phyloP scores from a whole-genome alignment of 225 moss, liverwort and hornwort genomes.

The Sphagnum tenellum region DNA sequence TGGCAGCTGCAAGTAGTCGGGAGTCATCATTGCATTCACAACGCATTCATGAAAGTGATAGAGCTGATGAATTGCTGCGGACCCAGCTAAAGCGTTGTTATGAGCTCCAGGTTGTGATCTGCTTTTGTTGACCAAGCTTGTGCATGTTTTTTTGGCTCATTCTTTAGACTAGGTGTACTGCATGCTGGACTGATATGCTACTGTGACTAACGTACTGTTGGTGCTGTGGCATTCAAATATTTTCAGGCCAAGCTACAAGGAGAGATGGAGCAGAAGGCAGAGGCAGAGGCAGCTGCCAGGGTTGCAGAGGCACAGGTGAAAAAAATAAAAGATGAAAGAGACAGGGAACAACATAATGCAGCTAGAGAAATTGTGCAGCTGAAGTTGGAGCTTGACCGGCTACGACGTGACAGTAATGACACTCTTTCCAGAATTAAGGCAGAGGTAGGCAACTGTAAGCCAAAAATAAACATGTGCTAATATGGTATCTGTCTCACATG shows the following conservation, averaged over 20 bases:
- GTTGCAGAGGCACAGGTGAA: constrained; percentile 54
- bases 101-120: constrained; percentile 63
- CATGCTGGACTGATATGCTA: too few relatives aligned
- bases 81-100: constrained; percentile 64
- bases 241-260: constrained; percentile 57
- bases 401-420: constrained; percentile 44
- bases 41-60: constrained; percentile 65
- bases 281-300: constrained; percentile 44
- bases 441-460: constrained; percentile 31
- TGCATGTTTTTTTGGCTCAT: too few relatives aligned
- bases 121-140: not conserved
- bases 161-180: too few relatives aligned
- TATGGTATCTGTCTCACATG: too few relatives aligned
- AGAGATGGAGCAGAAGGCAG: constrained; percentile 67
- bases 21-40: constrained; percentile 71
- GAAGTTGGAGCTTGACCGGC: constrained; percentile 50
- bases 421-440: constrained; percentile 32
- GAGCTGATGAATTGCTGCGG: constrained; percentile 54
- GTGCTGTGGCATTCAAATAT: not conserved
- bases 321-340: constrained; percentile 55
- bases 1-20: constrained; percentile 72
- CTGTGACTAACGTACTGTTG: too few relatives aligned
- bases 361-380: constrained; percentile 41
- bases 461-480: too few relatives aligned
- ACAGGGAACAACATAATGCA: constrained; percentile 28